These are phyloP conservation scores for Glonium stellatum DNA, from an alignment of 495 filamentous ascomycete species.

Conservation along the genomic window DNA sequence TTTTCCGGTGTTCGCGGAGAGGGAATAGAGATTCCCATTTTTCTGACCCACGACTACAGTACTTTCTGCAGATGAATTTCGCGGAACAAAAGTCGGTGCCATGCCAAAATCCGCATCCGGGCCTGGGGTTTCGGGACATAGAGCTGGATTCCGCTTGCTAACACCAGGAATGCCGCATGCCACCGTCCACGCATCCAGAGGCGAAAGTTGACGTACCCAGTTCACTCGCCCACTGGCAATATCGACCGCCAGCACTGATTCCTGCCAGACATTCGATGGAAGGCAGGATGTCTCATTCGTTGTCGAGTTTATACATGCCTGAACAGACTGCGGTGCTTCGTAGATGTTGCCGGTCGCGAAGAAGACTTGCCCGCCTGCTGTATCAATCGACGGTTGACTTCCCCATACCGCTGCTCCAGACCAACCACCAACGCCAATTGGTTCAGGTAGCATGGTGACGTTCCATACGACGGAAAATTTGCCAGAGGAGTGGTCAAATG, in stretches of 20 bases:
- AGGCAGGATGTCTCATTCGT: constrained; percentile 17
- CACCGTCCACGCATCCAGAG: constrained; percentile 33
- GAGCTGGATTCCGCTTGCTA: constrained; percentile 9
- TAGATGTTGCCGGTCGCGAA: constrained; percentile 40
- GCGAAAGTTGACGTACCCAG: constrained; percentile 30
- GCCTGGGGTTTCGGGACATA: constrained; percentile 36
- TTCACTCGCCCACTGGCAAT: constrained; percentile 29
- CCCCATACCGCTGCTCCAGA: constrained; percentile 38
- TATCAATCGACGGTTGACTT: constrained; percentile 39
- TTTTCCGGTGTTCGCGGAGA: constrained; percentile 31
- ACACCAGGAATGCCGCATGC: constrained; percentile 28
- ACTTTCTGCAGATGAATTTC: constrained; percentile 18
- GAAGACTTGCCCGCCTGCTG: constrained; percentile 33
- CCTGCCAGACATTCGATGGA: constrained; percentile 33
- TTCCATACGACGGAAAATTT: constrained; percentile 33
- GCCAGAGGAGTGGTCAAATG: constrained; percentile 11
- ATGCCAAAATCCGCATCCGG: constrained; percentile 41
- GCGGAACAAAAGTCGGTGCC: constrained; percentile 37
- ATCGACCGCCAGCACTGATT: constrained; percentile 35
- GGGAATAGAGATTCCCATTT: constrained; percentile 35
- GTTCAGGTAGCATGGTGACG: constrained; percentile 27
- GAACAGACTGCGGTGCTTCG: constrained; percentile 17
- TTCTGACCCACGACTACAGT: constrained; percentile 38
- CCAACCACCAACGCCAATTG: constrained; percentile 23
- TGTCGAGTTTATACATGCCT: constrained; percentile 25